phyloP scores from a whole-genome alignment of 2,329 filamentous ascomycete species.

The Cladosporium sp. region DNA sequence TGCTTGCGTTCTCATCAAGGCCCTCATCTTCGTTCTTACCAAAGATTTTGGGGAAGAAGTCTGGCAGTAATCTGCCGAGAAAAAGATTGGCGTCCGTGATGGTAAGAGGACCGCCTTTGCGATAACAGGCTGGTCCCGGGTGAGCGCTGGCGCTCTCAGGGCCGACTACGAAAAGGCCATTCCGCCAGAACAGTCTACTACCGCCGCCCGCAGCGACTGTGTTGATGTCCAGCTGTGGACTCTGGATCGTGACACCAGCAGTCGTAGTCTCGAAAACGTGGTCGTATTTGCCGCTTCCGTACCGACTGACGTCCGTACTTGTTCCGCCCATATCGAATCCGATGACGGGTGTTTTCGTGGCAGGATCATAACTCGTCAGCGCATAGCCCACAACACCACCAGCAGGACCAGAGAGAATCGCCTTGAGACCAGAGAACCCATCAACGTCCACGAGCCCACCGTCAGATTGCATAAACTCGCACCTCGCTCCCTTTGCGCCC shows the following conservation, averaged over 20 bases:
- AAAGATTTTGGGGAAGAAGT: conserved; percentile 95
- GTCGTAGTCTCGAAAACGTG: conserved; percentile 94
- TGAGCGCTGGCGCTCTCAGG: conserved; percentile 86
- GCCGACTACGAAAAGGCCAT: conserved; percentile 84
- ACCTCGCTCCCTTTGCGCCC: conserved; percentile 67
- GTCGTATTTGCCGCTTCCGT: conserved; percentile 73
- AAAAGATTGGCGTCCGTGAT: conserved; percentile 93
- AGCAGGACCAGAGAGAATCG: conserved; percentile 85
- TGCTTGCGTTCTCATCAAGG: conserved; percentile 70
- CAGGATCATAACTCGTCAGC: conserved; percentile 79
- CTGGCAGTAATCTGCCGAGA: conserved; percentile 75
- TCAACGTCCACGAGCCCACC: conserved; percentile 68
- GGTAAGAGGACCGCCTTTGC: conserved; percentile 81
- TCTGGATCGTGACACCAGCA: conserved; percentile 89
- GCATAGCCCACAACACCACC: conserved; percentile 91
- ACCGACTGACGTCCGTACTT: conserved; percentile 84
- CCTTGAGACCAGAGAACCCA: conserved; percentile 76
- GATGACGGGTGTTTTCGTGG: conserved; percentile 79
- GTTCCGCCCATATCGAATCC: conserved; percentile 97
- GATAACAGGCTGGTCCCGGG: conserved; percentile 84
- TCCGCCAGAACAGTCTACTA: conserved; percentile 78
- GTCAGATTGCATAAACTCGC: conserved; percentile 94
- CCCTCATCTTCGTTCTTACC: conserved; percentile 81
- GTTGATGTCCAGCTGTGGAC: conserved; percentile 89
- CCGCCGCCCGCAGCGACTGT: conserved; percentile 89